These are phyloP conservation scores for Centrapalus pauciflorus DNA, from an alignment of 129 eudicot genomes.

Conservation along the genomic window DNA sequence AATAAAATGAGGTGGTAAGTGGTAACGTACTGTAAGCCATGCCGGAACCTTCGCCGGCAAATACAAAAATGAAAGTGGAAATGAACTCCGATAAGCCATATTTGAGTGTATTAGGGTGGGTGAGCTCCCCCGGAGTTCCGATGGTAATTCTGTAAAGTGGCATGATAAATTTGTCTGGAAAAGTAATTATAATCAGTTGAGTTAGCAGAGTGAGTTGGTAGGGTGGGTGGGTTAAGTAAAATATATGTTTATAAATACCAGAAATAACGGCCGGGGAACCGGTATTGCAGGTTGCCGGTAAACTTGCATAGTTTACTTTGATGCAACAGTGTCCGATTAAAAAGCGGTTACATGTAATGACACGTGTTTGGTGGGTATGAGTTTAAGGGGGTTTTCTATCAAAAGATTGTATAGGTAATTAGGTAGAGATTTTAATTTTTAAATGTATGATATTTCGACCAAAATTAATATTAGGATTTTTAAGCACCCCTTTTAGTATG, in stretches of 20 bases:
- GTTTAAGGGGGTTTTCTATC: no score
- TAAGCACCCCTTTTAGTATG: no score
- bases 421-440: no score
- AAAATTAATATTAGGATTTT: no score
- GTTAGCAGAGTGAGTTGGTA: background rate
- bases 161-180: constrained; percentile 25
- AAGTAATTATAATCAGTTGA: background rate
- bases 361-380: constrained; percentile 21
- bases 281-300: constrained; percentile 36
- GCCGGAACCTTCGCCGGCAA: constrained; percentile 77
- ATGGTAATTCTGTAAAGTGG: constrained; percentile 55
- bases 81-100: constrained; percentile 68
- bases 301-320: background rate
- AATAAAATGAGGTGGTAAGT: background rate
- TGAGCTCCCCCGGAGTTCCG: constrained; percentile 66
- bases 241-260: constrained; percentile 17
- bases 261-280: constrained; percentile 35
- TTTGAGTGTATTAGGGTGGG: constrained; percentile 60
- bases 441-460: no score
- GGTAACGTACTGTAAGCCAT: constrained; percentile 61
- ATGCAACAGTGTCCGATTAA: constrained; percentile 15
- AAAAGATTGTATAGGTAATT: no score
- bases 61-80: constrained; percentile 67
- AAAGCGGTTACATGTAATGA: constrained; percentile 2
- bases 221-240: background rate